phyloP scores from a whole-genome alignment of 148 eudicot species.

The Silene latifolia region DNA sequence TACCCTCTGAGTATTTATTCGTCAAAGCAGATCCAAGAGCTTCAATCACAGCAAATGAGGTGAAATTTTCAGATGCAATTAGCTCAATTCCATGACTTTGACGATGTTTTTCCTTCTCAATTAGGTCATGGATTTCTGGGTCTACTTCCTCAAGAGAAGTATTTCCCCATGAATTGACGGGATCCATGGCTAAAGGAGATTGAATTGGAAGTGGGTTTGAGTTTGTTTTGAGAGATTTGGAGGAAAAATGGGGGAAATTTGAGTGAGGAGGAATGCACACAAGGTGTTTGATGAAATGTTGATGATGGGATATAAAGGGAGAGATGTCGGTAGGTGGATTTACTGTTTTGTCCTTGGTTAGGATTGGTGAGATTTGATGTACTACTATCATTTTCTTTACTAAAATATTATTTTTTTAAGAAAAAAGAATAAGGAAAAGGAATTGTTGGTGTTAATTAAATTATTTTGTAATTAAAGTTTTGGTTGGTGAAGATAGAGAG shows the following conservation, averaged over 20 bases:
- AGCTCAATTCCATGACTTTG: conserved; percentile 82
- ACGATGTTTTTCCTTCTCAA: conserved; percentile 80
- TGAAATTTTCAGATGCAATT: conserved; percentile 94
- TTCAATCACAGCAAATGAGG: conserved; percentile 85
- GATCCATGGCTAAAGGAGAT: conserved; percentile 49
- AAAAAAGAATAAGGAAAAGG: not conserved
- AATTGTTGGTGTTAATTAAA: not conserved
- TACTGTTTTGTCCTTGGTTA: conserved; percentile 14
- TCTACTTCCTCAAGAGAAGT: conserved; percentile 53
- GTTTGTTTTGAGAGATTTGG: not conserved
- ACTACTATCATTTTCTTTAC: not conserved
- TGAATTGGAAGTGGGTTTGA: conserved; percentile 16
- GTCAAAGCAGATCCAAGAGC: conserved; percentile 82
- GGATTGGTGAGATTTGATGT: conserved; percentile 21
- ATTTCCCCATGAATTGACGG: conserved; percentile 73
- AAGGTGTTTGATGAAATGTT: conserved; percentile 33
- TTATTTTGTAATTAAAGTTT: not conserved
- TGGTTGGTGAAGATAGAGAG: conserved; percentile 11
- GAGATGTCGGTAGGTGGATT: not conserved
- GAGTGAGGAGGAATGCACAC: conserved; percentile 17
- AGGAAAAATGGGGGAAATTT: not conserved
- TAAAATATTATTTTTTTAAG: not conserved
- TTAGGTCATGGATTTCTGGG: conserved; percentile 84
- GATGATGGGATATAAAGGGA: conserved; percentile 14
- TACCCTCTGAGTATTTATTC: conserved; percentile 93